phyloP scores from a whole-genome alignment of 108 stramenopile genomes.

The Nannochloropsis granulata region DNA sequence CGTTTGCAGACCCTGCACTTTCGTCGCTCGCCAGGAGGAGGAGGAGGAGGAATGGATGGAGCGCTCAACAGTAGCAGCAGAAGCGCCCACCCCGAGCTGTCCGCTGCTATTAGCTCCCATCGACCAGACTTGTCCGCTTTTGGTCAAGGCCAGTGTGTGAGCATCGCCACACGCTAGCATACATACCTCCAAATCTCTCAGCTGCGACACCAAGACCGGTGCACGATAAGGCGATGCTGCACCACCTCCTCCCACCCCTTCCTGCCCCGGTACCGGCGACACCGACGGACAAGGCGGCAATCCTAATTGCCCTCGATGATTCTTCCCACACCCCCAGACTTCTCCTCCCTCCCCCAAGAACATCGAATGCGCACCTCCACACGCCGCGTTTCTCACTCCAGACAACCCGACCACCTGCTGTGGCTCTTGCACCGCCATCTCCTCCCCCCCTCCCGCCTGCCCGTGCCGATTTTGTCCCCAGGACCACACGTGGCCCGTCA shows the following conservation, averaged over 20 bases:
- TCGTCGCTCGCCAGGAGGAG: neutral
- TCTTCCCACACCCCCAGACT: neutral
- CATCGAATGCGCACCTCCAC: neutral
- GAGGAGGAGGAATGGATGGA: neutral
- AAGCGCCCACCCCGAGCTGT: neutral
- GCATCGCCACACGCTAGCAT: neutral
- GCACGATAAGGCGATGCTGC: neutral
- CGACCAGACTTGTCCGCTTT: neutral
- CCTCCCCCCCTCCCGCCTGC: neutral
- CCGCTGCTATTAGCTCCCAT: neutral
- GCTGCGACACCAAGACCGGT: neutral
- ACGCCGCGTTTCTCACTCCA: neutral
- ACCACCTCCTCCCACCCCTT: neutral
- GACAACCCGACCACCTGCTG: neutral
- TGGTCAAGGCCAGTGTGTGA: neutral
- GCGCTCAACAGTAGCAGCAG: neutral
- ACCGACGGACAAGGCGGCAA: neutral
- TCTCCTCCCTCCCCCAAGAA: neutral
- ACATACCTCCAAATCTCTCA: neutral
- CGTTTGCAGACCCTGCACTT: neutral
- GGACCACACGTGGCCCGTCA: slow-evolving; percentile 1
- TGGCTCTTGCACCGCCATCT: neutral
- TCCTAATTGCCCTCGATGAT: neutral
- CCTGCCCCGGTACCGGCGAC: neutral
- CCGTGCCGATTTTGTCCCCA: slow-evolving; percentile 8